Evolutionary conservation across 2,329 filamentous ascomycete species (phyloP).

Genomic region (Atkinsonella texensis): DNA sequence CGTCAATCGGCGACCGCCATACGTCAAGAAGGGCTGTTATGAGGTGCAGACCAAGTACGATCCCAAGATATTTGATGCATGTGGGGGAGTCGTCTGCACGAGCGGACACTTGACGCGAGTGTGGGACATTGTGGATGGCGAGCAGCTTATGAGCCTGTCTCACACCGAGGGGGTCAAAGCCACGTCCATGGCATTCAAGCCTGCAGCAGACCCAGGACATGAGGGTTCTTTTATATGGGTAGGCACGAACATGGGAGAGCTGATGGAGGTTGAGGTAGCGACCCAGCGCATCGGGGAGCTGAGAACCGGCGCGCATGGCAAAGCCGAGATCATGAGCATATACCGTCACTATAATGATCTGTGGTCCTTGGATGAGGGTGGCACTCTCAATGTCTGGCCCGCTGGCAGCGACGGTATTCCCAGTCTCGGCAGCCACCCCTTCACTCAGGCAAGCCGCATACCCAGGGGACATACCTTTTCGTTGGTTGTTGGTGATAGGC

Average conservation of each 20-base stretch:
- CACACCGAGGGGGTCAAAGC: slow-evolving; percentile 80
- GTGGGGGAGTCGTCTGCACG: slow-evolving; percentile 76
- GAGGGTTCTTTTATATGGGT: slow-evolving; percentile 82
- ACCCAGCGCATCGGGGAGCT: slow-evolving; percentile 58
- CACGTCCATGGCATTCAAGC: slow-evolving; percentile 75
- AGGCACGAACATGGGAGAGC: slow-evolving; percentile 76
- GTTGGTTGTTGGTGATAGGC: slow-evolving; percentile 67
- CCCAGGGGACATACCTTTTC: slow-evolving; percentile 79
- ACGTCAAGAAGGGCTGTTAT: slow-evolving; percentile 55
- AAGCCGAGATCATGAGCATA: slow-evolving; percentile 72
- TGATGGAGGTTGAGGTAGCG: slow-evolving; percentile 76
- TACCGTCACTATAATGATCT: slow-evolving; percentile 78
- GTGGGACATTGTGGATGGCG: slow-evolving; percentile 76
- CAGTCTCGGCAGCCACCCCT: slow-evolving; percentile 58
- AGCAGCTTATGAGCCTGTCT: slow-evolving; percentile 65
- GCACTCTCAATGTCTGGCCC: slow-evolving; percentile 77
- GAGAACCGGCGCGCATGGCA: slow-evolving; percentile 61
- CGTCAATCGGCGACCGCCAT: slow-evolving; percentile 73
- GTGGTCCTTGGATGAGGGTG: slow-evolving; percentile 88
- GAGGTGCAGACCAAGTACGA: slow-evolving; percentile 82
- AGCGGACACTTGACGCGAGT: slow-evolving; percentile 77
- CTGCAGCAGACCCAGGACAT: slow-evolving; percentile 60
- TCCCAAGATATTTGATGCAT: slow-evolving; percentile 74
- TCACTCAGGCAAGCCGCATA: slow-evolving; percentile 59
- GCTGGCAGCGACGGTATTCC: slow-evolving; percentile 61